Evolutionary conservation across 2,329 filamentous ascomycete genomes (phyloP), one percentile per base, ranked within the genome.

Genomic region (Furcasterigmium furcatum): DNA sequence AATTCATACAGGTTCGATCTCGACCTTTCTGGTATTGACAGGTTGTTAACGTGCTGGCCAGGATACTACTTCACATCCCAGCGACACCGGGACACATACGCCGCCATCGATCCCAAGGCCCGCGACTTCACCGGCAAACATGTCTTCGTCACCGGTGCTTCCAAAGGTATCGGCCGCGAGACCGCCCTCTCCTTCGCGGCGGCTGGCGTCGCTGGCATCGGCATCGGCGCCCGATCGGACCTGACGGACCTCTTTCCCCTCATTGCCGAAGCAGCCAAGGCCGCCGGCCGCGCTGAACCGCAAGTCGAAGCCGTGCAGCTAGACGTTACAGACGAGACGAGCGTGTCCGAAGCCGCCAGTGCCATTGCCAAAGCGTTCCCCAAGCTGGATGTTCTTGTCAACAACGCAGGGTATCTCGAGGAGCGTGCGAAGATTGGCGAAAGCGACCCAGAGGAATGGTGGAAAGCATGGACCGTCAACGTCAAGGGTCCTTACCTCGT

Each of bases 161-260:
- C 73, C 3, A 73, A 71, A 32, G 78, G 79, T 4, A 71, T 82
- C 29, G 80, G 81, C 6, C 65, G 65, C 3, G 68, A 72, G 13
- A 77, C 72, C 4, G 79, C 78, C 1, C 55, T 77, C n/a, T 72
- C 76, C 9, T 84, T 73, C 53, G 80, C 79, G 18, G 64, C 64
- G 52, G 78, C 79, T 5, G 74, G 75, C 5, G 74, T 72, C 24
- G 67, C 71, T 1, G 58, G 62, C 22, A 77, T 85, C 46, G 73
- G 72, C 14, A 63, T 84, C 18, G 71, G 64, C 7, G 79, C 78
- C 1, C 73, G 81, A 19, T 76, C 72, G 3, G 54, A 62, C n/a
- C 62, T 78, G 5, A 54, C 62, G 5, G 59, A 63, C 1, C 56
- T 73, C 0, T 46, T 52, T 55, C 47, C 54, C 2, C 59, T 56